phyloP scores from a whole-genome alignment of 2,329 filamentous ascomycete species.

The Venturia oleaginea region DNA sequence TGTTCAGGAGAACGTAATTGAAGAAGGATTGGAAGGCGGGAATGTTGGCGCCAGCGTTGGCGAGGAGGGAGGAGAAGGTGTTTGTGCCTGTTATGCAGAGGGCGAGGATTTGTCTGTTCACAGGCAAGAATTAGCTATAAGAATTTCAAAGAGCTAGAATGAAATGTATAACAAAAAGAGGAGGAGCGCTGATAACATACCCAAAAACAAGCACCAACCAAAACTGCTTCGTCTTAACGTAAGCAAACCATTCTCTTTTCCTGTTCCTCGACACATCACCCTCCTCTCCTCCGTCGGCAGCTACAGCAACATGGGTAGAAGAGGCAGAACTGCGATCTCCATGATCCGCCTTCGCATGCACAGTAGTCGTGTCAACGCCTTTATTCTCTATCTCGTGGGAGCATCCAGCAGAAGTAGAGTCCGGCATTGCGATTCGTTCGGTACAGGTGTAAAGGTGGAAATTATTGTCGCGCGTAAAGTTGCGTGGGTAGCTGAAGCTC shows the following conservation, averaged over 20 bases:
- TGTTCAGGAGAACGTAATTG: slow-evolving; percentile 77
- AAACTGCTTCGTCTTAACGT: slow-evolving; percentile 77
- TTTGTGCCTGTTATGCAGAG: slow-evolving; percentile 89
- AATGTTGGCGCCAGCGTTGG: slow-evolving; percentile 61
- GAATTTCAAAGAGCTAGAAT: background rate
- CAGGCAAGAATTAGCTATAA: background rate
- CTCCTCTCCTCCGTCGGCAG: background rate
- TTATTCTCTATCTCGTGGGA: slow-evolving; percentile 3
- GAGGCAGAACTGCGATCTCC: background rate
- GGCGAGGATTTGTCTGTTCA: slow-evolving; percentile 61
- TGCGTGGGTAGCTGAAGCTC: background rate
- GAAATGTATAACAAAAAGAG: too few relatives aligned
- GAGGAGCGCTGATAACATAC: slow-evolving; percentile 31
- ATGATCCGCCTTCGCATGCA: slow-evolving; percentile 6
- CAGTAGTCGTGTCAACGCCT: background rate
- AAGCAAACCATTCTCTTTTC: slow-evolving; percentile 49
- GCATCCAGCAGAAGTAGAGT: background rate
- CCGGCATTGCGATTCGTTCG: background rate
- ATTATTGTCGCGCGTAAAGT: background rate
- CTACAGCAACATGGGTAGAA: background rate
- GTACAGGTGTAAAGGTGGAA: background rate
- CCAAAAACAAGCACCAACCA: slow-evolving; percentile 74
- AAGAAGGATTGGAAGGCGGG: slow-evolving; percentile 94
- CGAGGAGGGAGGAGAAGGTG: slow-evolving; percentile 75
- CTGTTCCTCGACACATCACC: slow-evolving; percentile 14